A percentile compares a stretch with the other conserved stretches of the same genome.
Evolutionary conservation across 345 rosid species (phyloP).

Genomic region (Eutrema heterophyllum): DNA sequence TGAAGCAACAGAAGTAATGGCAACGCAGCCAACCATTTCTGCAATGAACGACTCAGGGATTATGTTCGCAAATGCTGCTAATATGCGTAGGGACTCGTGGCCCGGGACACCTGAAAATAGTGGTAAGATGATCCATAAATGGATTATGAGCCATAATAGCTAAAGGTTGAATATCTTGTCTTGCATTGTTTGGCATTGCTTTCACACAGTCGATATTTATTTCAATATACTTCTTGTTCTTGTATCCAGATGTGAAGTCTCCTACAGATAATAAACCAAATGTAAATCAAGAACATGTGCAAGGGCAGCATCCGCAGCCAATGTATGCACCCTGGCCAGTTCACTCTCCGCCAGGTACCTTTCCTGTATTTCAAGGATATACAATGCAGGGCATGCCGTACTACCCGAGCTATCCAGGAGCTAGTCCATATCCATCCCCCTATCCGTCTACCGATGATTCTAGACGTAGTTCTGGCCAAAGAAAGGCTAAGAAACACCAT

Average conservation of each 20-base stretch:
- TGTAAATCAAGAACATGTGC: slow-evolving; percentile 53
- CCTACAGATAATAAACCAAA: slow-evolving; percentile 50
- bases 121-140: slow-evolving; percentile 35
- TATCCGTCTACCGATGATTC: slow-evolving; percentile 64
- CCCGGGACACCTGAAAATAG: slow-evolving; percentile 48
- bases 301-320: slow-evolving; percentile 67
- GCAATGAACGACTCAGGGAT: slow-evolving; percentile 61
- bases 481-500: slow-evolving; percentile 52
- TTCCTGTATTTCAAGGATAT: slow-evolving; percentile 78
- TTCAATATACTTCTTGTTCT: not conserved
- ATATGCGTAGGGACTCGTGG: slow-evolving; percentile 44
- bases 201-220: not conserved
- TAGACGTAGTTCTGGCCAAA: slow-evolving; percentile 47
- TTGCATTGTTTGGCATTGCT: slow-evolving; percentile 5
- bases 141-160: not conserved
- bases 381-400: slow-evolving; percentile 82
- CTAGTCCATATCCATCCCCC: slow-evolving; percentile 57
- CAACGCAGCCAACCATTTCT: slow-evolving; percentile 52
- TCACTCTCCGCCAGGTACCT: slow-evolving; percentile 81
- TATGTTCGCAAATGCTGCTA: slow-evolving; percentile 47
- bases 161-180: not conserved
- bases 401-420: slow-evolving; percentile 63
- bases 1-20: slow-evolving; percentile 65
- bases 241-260: slow-evolving; percentile 52
- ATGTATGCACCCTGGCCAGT: slow-evolving; percentile 85